A percentile compares a stretch with the other conserved stretches of the same genome.
Conservation (phyloP, 2,329 filamentous ascomycete species). For the Alternaria rosae region DNA sequence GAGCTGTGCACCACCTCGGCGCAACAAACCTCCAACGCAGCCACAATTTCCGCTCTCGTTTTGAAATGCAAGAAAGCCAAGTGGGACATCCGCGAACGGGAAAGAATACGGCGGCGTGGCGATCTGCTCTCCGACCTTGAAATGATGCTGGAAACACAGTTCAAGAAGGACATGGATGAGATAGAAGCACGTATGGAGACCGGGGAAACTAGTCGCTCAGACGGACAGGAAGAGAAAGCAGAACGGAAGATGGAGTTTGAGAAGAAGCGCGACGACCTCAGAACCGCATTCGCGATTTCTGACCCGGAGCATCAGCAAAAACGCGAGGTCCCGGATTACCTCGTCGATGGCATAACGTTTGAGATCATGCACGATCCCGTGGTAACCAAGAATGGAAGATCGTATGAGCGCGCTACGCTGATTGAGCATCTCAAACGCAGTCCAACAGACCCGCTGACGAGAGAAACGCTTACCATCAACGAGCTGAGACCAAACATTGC, state of each 20-base stretch:
- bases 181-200: slow-evolving; percentile 49
- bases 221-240: slow-evolving; percentile 56
- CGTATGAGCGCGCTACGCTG: slow-evolving; percentile 86
- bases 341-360: slow-evolving; percentile 79
- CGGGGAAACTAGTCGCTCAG: slow-evolving; percentile 52
- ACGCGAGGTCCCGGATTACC: slow-evolving; percentile 74
- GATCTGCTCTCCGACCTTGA: slow-evolving; percentile 69
- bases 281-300: slow-evolving; percentile 56
- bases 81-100: slow-evolving; percentile 78
- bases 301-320: slow-evolving; percentile 55
- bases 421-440: slow-evolving; percentile 82
- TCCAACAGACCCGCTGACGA: slow-evolving; percentile 81
- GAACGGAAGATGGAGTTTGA: slow-evolving; percentile 54
- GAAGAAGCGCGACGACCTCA: slow-evolving; percentile 54
- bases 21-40: slow-evolving; percentile 70
- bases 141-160: slow-evolving; percentile 45
- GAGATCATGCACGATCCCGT: slow-evolving; percentile 76
- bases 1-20: slow-evolving; percentile 65
- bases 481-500: slow-evolving; percentile 84
- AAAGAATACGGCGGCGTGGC: slow-evolving; percentile 62
- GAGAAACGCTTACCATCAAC: slow-evolving; percentile 71
- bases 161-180: slow-evolving; percentile 46
- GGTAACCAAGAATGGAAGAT: slow-evolving; percentile 81
- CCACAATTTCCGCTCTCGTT: slow-evolving; percentile 75
- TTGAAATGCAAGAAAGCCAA: slow-evolving; percentile 83